Percentiles rank a stretch among this genome's conserved stretches.
Evolutionary conservation across 257 asterid genomes (phyloP).

Genomic region (Verbena officinalis): DNA sequence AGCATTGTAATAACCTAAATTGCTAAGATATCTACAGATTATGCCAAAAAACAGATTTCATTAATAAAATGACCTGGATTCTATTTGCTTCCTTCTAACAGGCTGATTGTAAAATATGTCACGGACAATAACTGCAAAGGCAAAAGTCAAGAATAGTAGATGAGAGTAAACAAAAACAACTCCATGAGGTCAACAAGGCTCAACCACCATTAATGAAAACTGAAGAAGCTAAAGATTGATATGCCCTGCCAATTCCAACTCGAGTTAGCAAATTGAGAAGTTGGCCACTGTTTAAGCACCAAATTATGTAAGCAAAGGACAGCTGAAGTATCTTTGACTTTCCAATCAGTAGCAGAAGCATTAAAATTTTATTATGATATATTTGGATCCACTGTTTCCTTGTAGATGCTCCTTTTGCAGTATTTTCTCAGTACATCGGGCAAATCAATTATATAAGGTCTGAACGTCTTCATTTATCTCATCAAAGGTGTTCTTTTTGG

Average conservation of each 20-base stretch:
- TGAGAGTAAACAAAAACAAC: slow-evolving; percentile 1
- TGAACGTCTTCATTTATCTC: not conserved
- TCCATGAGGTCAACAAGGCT: slow-evolving; percentile 6
- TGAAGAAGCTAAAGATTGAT: slow-evolving; percentile 3
- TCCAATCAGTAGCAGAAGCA: slow-evolving; percentile 6
- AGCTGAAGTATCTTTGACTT: slow-evolving; percentile 1
- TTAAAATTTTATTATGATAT: slow-evolving; percentile 13
- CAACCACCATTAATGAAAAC: slow-evolving; percentile 6
- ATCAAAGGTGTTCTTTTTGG: not conserved
- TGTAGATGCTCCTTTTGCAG: not conserved
- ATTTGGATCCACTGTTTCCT: not conserved
- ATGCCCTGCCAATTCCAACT: slow-evolving; percentile 7
- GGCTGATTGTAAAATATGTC: slow-evolving; percentile 94
- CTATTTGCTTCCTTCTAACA: slow-evolving; percentile 86
- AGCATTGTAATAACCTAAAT: slow-evolving; percentile 9
- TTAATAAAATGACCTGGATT: slow-evolving; percentile 60
- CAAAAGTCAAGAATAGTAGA: slow-evolving; percentile 15
- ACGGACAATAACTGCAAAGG: slow-evolving; percentile 66
- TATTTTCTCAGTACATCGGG: not conserved
- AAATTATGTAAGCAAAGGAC: slow-evolving; percentile 12
- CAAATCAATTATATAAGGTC: not conserved
- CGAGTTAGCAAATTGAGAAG: not conserved
- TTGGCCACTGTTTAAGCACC: not conserved
- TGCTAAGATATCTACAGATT: slow-evolving; percentile 14
- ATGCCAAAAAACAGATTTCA: slow-evolving; percentile 12